Base-by-base conservation (phyloP, 1,284 basidiomycete genomes). In the Sutorius eximius region DNA sequence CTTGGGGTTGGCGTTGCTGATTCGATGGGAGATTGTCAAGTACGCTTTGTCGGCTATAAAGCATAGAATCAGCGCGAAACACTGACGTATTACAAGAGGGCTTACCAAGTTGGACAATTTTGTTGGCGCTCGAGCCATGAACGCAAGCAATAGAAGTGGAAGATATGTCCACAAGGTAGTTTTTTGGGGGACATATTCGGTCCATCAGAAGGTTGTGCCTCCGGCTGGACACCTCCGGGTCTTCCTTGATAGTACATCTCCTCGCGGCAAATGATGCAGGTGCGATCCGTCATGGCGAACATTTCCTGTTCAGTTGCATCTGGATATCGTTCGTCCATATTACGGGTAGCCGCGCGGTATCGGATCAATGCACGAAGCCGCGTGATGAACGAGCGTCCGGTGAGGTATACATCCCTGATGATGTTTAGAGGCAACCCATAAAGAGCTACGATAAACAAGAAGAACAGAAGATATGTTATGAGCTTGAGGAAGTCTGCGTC, bases 211-310 rank as follows among this genome's bases (percentile, higher is more conserved):
- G 72, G 64, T 53, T 67, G 67, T 53, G 63, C 61, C 47, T 65
- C 67, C 34, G 61, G 60, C 48, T 72, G 73, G 40, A 61, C 64
- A 45, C 72, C 69, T 51, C 61, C 55, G 29, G 70, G 70, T 20
- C 73, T 71, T 38, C 63, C 71, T 47, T 74, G 73, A 18, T 79
- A 70, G 36, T 82, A 72, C 93, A 99, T 95, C 69, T 99, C 96
- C 73, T 99, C 96, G n/a, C 97, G 83, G 68, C 97, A 98, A 62
- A 99, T 98, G 67, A 99, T 98, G 69, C 97, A 99, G 3, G 95
- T 98, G 54, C 83, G 83, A 73, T 99, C 97, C 48, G 83, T 87
- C 79, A 89, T 86, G 10, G 78, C 76, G 29, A 80, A 74, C 71
- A 99, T 77, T 71, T 99, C 96, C 54, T 86, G 89, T 56, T 83